A percentile compares a stretch with the other conserved stretches of the same genome.
Conservation (phyloP, 805 yeast species). For the Teunomyces barrocoloradensis region DNA sequence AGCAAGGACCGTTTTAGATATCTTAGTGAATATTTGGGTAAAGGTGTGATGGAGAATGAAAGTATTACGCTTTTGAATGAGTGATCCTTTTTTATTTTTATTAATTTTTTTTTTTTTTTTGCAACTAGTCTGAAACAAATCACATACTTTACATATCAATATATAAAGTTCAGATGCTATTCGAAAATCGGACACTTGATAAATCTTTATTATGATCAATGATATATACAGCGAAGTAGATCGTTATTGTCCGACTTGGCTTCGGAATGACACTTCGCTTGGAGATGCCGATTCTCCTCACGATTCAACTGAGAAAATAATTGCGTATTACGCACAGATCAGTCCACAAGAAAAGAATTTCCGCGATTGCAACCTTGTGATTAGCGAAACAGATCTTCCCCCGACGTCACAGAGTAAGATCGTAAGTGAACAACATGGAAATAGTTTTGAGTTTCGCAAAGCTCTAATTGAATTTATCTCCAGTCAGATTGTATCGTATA, state of each 20-base stretch:
- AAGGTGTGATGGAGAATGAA: conserved; percentile 72
- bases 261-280: not conserved
- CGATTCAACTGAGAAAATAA: conserved; percentile 1
- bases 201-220: not conserved
- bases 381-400: not conserved
- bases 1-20: conserved; percentile 67
- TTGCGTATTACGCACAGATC: not conserved
- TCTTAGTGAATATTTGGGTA: conserved; percentile 77
- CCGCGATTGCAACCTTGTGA: not conserved
- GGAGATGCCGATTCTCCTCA: not conserved
- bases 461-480: not conserved
- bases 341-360: not conserved
- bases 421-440: not conserved
- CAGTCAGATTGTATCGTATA: not conserved
- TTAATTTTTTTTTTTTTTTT: not conserved
- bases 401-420: not conserved
- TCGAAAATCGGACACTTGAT: no score
- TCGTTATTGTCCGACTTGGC: conserved; percentile 1
- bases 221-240: not conserved
- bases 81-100: not conserved
- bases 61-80: conserved; percentile 9
- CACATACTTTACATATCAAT: not conserved
- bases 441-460: not conserved
- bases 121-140: not conserved
- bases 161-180: not conserved